phyloP scores from a whole-genome alignment of 306 rosid species.

The Castanea sativa region DNA sequence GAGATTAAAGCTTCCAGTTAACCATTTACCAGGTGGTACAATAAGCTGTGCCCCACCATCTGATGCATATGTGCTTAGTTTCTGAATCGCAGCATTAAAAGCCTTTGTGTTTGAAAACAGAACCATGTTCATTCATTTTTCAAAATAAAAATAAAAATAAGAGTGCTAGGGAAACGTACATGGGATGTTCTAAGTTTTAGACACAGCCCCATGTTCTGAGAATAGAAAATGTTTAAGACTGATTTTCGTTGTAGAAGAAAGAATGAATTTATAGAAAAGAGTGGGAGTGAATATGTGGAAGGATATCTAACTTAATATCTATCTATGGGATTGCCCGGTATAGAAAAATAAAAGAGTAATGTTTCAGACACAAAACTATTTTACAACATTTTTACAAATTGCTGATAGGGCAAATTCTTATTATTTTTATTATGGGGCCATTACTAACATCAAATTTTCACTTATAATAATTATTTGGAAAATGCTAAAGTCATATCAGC shows the following conservation, averaged over 20 bases:
- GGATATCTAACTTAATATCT: too few species aligned
- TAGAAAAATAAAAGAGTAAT: not conserved
- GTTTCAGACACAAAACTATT: too few species aligned
- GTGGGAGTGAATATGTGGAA: not conserved
- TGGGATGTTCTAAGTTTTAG: constrained; percentile 5
- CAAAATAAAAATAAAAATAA: too few species aligned
- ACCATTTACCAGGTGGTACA: constrained; percentile 90
- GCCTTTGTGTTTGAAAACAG: constrained; percentile 41
- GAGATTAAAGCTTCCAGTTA: constrained; percentile 89
- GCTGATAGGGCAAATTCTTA: too few species aligned
- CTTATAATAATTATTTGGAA: too few species aligned
- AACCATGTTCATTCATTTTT: too few species aligned
- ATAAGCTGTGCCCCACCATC: constrained; percentile 73
- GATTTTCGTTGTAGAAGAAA: not conserved
- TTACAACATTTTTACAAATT: too few species aligned
- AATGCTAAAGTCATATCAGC: too few species aligned
- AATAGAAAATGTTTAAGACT: not conserved
- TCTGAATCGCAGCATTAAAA: constrained; percentile 58
- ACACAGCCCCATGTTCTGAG: constrained; percentile 21
- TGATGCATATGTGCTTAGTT: constrained; percentile 39
- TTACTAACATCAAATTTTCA: too few species aligned
- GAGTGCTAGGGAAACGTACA: constrained; percentile 12
- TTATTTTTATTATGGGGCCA: too few species aligned
- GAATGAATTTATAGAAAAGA: not conserved
- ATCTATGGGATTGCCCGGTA: too few species aligned